Evolutionary conservation across 768 basidiomycete genomes (phyloP).

Genomic region (Crepidotus variabilis): DNA sequence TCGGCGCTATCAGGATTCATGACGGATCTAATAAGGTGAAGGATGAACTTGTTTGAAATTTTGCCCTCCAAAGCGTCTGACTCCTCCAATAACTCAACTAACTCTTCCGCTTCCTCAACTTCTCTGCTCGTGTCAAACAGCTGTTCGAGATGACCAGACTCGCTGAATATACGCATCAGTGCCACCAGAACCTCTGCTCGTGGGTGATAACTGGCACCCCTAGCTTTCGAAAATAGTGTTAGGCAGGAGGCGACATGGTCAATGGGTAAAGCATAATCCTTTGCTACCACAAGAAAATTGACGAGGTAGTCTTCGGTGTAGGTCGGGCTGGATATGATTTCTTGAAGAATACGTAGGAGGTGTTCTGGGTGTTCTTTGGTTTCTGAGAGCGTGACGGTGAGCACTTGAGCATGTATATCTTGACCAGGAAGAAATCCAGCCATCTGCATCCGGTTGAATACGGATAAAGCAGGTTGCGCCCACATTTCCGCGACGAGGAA

Average conservation of each 20-base stretch:
- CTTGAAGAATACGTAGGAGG: constrained; percentile 14
- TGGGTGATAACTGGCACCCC: neutral
- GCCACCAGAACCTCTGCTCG: neutral
- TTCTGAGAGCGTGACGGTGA: constrained; percentile 27
- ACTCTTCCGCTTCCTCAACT: neutral
- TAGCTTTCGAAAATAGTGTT: neutral
- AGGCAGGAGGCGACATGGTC: neutral
- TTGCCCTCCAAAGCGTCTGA: neutral
- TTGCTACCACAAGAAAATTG: neutral
- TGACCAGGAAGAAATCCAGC: constrained; percentile 34
- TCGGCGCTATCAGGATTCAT: constrained; percentile 24
- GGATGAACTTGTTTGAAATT: neutral
- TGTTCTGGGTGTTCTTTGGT: constrained; percentile 14
- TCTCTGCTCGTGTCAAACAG: neutral
- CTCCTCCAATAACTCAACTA: neutral
- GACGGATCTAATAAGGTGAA: constrained; percentile 5
- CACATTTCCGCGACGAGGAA: constrained; percentile 35
- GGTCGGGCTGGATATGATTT: constrained; percentile 7
- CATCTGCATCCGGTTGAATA: constrained; percentile 39
- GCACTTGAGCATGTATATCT: constrained; percentile 37
- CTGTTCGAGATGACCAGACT: neutral
- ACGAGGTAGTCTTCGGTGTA: neutral
- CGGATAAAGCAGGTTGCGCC: constrained; percentile 32
- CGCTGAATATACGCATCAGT: neutral
- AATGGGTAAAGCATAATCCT: constrained; percentile 2